Conservation (phyloP, 1,139 yeast species). For the Magnusiomyces magnusii region DNA sequence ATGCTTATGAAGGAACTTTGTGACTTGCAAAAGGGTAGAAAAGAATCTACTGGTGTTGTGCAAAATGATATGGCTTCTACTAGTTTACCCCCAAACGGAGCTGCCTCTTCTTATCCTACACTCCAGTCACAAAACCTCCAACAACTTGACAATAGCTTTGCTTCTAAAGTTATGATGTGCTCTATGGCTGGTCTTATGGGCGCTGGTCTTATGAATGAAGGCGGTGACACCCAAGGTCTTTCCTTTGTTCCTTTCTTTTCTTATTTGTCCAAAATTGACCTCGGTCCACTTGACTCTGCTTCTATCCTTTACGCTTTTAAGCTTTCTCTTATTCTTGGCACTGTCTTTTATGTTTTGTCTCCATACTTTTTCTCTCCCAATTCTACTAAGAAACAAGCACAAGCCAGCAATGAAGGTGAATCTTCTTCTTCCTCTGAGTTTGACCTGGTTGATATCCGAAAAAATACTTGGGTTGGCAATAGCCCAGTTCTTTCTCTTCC, state of each 20-base stretch:
- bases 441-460: slow-evolving; percentile 11
- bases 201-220: slow-evolving; percentile 30
- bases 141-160: slow-evolving; percentile 8
- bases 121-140: slow-evolving; percentile 1
- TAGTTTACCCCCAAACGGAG: not conserved
- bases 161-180: slow-evolving; percentile 33
- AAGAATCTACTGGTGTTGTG: not conserved
- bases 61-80: slow-evolving; percentile 5
- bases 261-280: slow-evolving; percentile 10
- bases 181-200: slow-evolving; percentile 37
- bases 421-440: not conserved
- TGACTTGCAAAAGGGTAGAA: not conserved
- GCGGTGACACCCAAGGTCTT: slow-evolving; percentile 27
- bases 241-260: slow-evolving; percentile 29
- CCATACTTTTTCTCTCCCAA: slow-evolving; percentile 16
- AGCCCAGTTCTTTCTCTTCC: slow-evolving; percentile 22
- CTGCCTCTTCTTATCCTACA: not conserved
- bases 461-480: slow-evolving; percentile 28
- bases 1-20: not conserved
- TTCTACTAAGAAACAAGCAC: not conserved
- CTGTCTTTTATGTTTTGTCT: slow-evolving; percentile 26
- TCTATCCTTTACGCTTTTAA: slow-evolving; percentile 22
- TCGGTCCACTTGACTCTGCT: slow-evolving; percentile 15
- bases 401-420: not conserved
- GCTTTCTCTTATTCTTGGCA: slow-evolving; percentile 27